A percentile compares a stretch with the other conserved stretches of the same genome.
Evolutionary conservation across 176 grass and related monocot species (phyloP).

Genomic region (Puccinellia tenuiflora): DNA sequence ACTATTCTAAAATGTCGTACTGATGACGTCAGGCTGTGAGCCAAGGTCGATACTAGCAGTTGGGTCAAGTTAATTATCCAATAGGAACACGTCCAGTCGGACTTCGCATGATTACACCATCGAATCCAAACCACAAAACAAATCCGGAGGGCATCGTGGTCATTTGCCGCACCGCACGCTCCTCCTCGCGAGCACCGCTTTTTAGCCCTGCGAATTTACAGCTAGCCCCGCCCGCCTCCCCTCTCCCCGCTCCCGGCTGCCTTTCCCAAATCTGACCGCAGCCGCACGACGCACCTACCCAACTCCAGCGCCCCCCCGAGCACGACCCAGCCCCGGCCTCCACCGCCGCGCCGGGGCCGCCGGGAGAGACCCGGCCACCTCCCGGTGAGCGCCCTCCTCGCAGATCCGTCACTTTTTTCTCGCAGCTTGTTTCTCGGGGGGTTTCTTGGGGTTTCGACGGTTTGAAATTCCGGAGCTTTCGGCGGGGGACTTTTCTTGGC

Average conservation of each 20-base stretch:
- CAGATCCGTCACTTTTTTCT: slow-evolving; percentile 28
- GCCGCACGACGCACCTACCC: slow-evolving; percentile 41
- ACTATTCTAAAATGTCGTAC: too few relatives aligned
- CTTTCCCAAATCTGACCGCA: slow-evolving; percentile 52
- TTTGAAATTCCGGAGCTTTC: background rate
- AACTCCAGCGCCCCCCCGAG: background rate
- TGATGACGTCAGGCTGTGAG: too few relatives aligned
- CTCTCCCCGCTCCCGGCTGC: background rate
- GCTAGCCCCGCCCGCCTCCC: background rate
- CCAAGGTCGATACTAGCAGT: too few relatives aligned
- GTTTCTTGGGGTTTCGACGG: background rate
- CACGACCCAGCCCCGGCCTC: slow-evolving; percentile 4
- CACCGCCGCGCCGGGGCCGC: slow-evolving; percentile 17
- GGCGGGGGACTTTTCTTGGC: background rate
- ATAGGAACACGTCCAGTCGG: background rate
- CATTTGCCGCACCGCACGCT: slow-evolving; percentile 31
- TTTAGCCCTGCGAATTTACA: slow-evolving; percentile 21
- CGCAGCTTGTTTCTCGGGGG: background rate
- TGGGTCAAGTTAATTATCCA: slow-evolving; percentile 4
- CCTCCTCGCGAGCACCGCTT: slow-evolving; percentile 30
- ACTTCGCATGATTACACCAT: slow-evolving; percentile 27
- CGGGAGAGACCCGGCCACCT: slow-evolving; percentile 16
- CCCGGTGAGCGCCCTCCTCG: slow-evolving; percentile 9
- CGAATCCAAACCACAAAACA: background rate
- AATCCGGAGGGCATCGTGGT: background rate